A percentile compares a stretch with the other conserved stretches of the same genome.
These are phyloP conservation scores for Beauveria sp. DNA, from an alignment of 2,329 filamentous ascomycete genomes.

Conservation along the genomic window DNA sequence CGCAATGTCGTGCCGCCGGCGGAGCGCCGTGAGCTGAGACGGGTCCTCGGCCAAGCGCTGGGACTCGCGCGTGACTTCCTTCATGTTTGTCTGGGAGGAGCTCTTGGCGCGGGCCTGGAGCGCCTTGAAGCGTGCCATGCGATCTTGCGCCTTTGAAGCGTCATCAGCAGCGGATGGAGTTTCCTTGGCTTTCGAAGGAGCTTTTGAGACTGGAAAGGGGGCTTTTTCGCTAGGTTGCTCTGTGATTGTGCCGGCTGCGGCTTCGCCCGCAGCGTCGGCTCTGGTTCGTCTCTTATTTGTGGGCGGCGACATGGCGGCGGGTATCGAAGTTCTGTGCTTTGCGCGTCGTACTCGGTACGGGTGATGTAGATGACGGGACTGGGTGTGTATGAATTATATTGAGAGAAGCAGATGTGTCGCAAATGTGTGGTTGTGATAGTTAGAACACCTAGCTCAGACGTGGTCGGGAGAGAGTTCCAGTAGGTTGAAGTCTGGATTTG, in stretches of 20 bases:
- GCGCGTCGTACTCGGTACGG: background rate
- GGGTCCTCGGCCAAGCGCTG: constrained; percentile 73
- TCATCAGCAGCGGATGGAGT: constrained; percentile 14
- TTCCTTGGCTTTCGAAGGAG: constrained; percentile 12
- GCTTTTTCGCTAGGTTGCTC: constrained; percentile 12
- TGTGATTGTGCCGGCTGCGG: constrained; percentile 13
- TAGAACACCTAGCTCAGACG: no score
- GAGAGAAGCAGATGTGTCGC: background rate
- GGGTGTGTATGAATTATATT: background rate
- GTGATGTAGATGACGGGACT: background rate
- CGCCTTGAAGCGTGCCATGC: constrained; percentile 76
- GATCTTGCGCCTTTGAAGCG: constrained; percentile 50
- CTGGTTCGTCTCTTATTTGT: constrained; percentile 38
- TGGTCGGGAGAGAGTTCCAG: no score
- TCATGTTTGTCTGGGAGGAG: constrained; percentile 66
- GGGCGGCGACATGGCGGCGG: constrained; percentile 28
- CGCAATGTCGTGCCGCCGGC: constrained; percentile 79
- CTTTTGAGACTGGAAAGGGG: background rate
- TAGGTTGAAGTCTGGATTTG: background rate
- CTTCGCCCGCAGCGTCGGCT: constrained; percentile 5
- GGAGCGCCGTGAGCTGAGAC: constrained; percentile 66
- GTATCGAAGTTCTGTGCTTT: background rate
- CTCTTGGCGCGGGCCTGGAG: constrained; percentile 73
- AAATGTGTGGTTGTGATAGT: background rate
- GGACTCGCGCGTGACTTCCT: constrained; percentile 76